Percentiles rank a stretch among this genome's conserved stretches.
Evolutionary conservation across 1,284 basidiomycete genomes (phyloP).

Genomic region (Sanguinoderma infundibulare): DNA sequence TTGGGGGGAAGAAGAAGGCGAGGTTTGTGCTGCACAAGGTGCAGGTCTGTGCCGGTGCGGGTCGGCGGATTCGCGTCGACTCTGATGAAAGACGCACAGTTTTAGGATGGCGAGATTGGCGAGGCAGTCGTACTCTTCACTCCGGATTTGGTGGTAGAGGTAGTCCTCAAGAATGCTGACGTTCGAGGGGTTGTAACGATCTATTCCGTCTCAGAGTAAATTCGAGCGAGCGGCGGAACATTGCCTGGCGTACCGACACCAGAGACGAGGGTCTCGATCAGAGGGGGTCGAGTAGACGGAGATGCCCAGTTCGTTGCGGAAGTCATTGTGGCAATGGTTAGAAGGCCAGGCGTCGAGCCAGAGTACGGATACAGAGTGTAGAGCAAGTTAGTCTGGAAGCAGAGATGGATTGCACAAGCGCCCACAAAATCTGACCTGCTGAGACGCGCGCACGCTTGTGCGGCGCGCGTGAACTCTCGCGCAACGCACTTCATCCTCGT

Average conservation of each 20-base stretch:
- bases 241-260: slow-evolving; percentile 74
- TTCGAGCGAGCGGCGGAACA: slow-evolving; percentile 14
- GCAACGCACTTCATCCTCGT: not conserved
- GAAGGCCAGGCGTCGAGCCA: not conserved
- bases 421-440: slow-evolving; percentile 12
- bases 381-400: not conserved
- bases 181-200: slow-evolving; percentile 96
- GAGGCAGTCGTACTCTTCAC: slow-evolving; percentile 90
- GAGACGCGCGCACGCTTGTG: slow-evolving; percentile 8
- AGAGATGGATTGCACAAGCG: slow-evolving; percentile 3
- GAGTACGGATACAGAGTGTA: not conserved
- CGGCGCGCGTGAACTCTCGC: slow-evolving; percentile 1
- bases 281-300: slow-evolving; percentile 78
- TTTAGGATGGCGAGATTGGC: slow-evolving; percentile 92
- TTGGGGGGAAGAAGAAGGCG: not conserved
- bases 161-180: slow-evolving; percentile 94
- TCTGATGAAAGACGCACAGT: slow-evolving; percentile 53
- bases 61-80: not conserved
- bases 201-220: slow-evolving; percentile 42
- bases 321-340: slow-evolving; percentile 13
- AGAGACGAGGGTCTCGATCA: slow-evolving; percentile 90
- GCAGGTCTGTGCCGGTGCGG: not conserved
- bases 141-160: slow-evolving; percentile 89
- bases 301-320: slow-evolving; percentile 66
- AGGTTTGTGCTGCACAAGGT: too few relatives aligned